Evolutionary conservation across 768 basidiomycete species (phyloP), one percentile per base, ranked within the genome.

Genomic region (Dentipellis fragilis): DNA sequence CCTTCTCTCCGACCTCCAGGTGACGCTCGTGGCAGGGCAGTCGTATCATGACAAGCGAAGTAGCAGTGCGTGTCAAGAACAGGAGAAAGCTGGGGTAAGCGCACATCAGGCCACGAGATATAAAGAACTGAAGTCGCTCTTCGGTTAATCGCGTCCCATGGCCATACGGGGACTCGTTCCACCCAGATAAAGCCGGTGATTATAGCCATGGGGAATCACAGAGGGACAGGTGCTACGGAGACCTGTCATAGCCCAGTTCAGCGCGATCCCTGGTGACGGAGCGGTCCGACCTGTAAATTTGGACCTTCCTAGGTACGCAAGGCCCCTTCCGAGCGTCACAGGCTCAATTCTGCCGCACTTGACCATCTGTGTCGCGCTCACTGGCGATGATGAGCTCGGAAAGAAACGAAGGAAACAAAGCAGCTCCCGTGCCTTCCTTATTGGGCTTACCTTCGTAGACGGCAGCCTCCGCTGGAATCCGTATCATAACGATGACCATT

Each of bases 351-450:
- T 45, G 16, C 29, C 29, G 29, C 29, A 29, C 29, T 29, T 29
- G 3, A 6, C 29, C 29, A 29, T 29, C 29, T 29, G 29, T 29
- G 29, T 29, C 29, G 29, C 29, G 6, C 29, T 29, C 19, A n/a
- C 42, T 51, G 23, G 12, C 17, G n/a, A 35, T 21, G 37, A 38
- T 37, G 34, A 51, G 37, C 45, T 46, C 58, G 60, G 53, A 49
- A 52, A 38, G 23, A n/a, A 19, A 54, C 54, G 57, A 61, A 22
- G 35, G 38, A 52, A 50, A 62, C 57, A 62, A 62, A 61, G 62
- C 62, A 62, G 38, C 50, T 29, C 38, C 53, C 35, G 45, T 21
- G 35, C 35, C 22, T 39, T 45, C 52, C 40, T 49, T 48, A 55
- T 59, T 52, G 35, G 45, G 40, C 35, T 7, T 37, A n/a, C 35